Conservation (phyloP, 305 asterid genomes). For the Fraxinus albicans region DNA sequence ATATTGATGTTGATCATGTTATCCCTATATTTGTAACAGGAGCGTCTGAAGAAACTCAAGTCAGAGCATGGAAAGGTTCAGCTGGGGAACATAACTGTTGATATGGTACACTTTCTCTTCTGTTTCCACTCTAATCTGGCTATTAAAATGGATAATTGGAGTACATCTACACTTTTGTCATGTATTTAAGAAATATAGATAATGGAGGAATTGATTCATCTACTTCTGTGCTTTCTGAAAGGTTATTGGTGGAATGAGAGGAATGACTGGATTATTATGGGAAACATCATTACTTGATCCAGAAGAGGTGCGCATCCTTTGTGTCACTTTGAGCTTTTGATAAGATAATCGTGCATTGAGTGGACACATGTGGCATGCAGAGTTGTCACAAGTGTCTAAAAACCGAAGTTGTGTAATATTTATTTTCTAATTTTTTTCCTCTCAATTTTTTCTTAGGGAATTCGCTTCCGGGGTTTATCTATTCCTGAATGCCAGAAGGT, state of each 20-base stretch:
- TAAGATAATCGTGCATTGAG: slow-evolving; percentile 10
- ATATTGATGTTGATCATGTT: slow-evolving; percentile 10
- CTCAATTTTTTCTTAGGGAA: slow-evolving; percentile 54
- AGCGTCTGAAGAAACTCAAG: slow-evolving; percentile 72
- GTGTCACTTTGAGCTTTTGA: slow-evolving; percentile 3
- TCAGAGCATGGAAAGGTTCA: slow-evolving; percentile 84
- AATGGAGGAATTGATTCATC: slow-evolving; percentile 13
- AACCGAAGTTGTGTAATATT: not conserved
- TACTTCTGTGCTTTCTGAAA: slow-evolving; percentile 26
- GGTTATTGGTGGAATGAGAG: slow-evolving; percentile 97
- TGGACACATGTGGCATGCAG: not conserved
- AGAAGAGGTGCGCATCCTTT: slow-evolving; percentile 59
- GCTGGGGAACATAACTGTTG: slow-evolving; percentile 81
- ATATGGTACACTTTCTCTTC: slow-evolving; percentile 54
- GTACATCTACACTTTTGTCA: not conserved
- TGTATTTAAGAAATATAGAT: not conserved
- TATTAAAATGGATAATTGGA: not conserved
- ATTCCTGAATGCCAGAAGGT: slow-evolving; percentile 95
- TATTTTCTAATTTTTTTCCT: slow-evolving; percentile 11
- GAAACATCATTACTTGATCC: slow-evolving; percentile 93
- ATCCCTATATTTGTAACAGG: slow-evolving; percentile 38
- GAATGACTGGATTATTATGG: slow-evolving; percentile 94
- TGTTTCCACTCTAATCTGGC: not conserved
- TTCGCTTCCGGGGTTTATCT: slow-evolving; percentile 92
- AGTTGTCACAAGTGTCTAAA: not conserved